Base-by-base conservation (phyloP, 192 early-diverging fungal genomes). In the Phycomyces nitens region DNA sequence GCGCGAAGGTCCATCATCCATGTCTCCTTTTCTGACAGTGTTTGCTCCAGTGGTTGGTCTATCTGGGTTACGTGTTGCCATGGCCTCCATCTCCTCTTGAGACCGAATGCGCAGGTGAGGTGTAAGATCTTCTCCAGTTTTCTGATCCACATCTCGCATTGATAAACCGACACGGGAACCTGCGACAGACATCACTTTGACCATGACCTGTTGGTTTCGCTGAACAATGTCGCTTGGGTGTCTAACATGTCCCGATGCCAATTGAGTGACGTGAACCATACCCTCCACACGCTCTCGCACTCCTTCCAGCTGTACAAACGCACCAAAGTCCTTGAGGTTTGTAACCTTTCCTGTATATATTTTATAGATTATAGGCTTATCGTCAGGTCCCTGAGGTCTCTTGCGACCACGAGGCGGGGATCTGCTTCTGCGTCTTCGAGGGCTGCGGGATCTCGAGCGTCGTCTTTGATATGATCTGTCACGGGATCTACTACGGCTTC, bases 101-200 rank as follows among this genome's bases (percentile, higher is more conserved):
- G 84, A 82, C 60, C 82, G 76, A 29, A 90, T 80, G 34, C 85
- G 84, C 55, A 95, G 71, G 62, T 93, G 82, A 16, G 93, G 97
- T 2, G 88, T 82, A 51, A 99, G 72, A 72, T 97, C 95, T 53
- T 86, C 74, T 24, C 96, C 96, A 3, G 95, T 96, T 8, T 57
- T 71, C 74, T 99, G 97, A 73, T 98, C 94, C 16, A 97, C 94
- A 73, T 99, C 96, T 62, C 93, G 96, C 90, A 98, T 95, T 9
- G 92, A 94, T 26, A 99, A 77, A 5, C 92, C 85, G 2, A 97
- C 77, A 44, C 92, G 80, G 29, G 77, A 88, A 21, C 93, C 94
- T 8, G 87, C 83, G 3, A 94, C 83, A 5, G 94, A 94, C 88
- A 96, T 87, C 44, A 99, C 91, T 66, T 99, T 99, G 53, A 99